These are phyloP conservation scores for Funneliformis mosseae DNA, from an alignment of 192 early-diverging fungal species.

Conservation along the genomic window DNA sequence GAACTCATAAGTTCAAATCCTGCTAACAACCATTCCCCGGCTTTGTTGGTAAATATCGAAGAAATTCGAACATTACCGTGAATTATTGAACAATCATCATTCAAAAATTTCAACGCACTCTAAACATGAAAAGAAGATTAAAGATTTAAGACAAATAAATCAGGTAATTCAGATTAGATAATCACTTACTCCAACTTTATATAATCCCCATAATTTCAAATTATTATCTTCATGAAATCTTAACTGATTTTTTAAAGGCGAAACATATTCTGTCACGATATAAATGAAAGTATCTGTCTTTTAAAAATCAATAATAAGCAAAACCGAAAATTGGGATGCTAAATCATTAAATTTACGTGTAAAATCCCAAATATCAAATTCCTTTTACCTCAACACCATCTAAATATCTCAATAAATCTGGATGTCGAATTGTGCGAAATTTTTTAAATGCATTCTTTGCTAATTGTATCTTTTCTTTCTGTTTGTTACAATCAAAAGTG, in stretches of 20 bases:
- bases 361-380: background rate
- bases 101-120: slow-evolving; percentile 86
- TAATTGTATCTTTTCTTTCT: slow-evolving; percentile 72
- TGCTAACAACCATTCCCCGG: slow-evolving; percentile 96
- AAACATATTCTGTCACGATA: slow-evolving; percentile 87
- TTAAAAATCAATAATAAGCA: slow-evolving; percentile 6
- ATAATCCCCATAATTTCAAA: slow-evolving; percentile 84
- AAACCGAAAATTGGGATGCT: background rate
- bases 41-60: slow-evolving; percentile 84
- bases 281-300: slow-evolving; percentile 75
- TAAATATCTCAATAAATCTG: slow-evolving; percentile 79
- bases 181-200: slow-evolving; percentile 77
- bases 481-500: slow-evolving; percentile 71
- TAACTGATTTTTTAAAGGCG: slow-evolving; percentile 64
- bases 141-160: background rate
- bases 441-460: slow-evolving; percentile 88
- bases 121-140: slow-evolving; percentile 37
- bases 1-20: slow-evolving; percentile 81
- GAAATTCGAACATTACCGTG: slow-evolving; percentile 83
- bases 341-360: background rate
- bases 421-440: slow-evolving; percentile 88
- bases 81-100: slow-evolving; percentile 80
- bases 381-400: slow-evolving; percentile 81
- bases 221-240: slow-evolving; percentile 54
- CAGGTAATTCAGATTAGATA: background rate